Conservation (phyloP, 2,329 filamentous ascomycete genomes). For the Curvularia hawaiiensis region DNA sequence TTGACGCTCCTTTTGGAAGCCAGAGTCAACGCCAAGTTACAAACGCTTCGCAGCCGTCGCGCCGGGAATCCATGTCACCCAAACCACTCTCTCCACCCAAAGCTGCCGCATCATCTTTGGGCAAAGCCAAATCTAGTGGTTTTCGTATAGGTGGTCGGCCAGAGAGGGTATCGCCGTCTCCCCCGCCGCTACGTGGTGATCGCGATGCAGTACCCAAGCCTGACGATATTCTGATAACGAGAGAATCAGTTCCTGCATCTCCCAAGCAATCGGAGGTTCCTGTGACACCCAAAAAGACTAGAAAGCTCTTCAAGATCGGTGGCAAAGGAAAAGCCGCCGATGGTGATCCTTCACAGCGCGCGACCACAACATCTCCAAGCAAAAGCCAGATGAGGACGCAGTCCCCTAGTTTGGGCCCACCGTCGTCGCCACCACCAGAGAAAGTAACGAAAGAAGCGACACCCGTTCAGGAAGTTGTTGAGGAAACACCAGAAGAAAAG, state of each 20-base stretch:
- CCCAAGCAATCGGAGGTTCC: slow-evolving; percentile 11
- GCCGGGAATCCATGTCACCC: slow-evolving; percentile 11
- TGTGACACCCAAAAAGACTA: slow-evolving; percentile 20
- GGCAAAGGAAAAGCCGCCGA: slow-evolving; percentile 31
- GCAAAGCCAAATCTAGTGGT: slow-evolving; percentile 26
- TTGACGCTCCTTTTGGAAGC: slow-evolving; percentile 41
- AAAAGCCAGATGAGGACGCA: slow-evolving; percentile 9
- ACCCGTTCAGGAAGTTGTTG: slow-evolving; percentile 24
- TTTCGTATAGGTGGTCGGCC: slow-evolving; percentile 41
- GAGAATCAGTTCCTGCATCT: slow-evolving; percentile 4
- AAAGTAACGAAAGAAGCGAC: slow-evolving; percentile 11
- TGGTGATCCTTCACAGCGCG: slow-evolving; percentile 9
- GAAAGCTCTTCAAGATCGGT: slow-evolving; percentile 40
- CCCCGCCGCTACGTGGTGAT: neutral
- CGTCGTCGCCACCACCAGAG: slow-evolving; percentile 15
- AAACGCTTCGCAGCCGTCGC: neutral
- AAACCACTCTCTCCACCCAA: slow-evolving; percentile 8
- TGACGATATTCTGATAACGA: neutral
- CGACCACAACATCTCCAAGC: slow-evolving; percentile 6
- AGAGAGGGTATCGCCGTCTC: slow-evolving; percentile 12
- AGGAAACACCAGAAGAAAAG: slow-evolving; percentile 56
- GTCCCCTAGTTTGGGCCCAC: slow-evolving; percentile 14
- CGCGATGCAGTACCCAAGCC: neutral
- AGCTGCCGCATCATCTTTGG: slow-evolving; percentile 2
- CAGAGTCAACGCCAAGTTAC: slow-evolving; percentile 8